phyloP scores from a whole-genome alignment of 441 rosid species.

The Eutrema salsugineum region DNA sequence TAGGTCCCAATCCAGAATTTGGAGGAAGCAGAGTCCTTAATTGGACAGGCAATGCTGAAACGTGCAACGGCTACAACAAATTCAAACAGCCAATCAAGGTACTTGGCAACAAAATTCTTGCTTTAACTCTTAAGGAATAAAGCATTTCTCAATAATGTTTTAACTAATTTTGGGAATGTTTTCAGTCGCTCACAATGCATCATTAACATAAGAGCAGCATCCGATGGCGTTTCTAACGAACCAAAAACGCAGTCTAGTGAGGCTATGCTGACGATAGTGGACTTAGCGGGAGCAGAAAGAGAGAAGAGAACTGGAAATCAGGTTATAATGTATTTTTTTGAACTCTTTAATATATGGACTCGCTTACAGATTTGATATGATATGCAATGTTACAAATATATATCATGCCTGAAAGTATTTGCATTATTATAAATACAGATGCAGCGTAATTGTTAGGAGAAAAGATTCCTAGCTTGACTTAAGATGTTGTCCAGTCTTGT shows the following conservation, averaged over 20 bases:
- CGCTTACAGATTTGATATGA: not conserved
- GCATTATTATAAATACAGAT: not conserved
- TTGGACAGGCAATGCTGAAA: constrained; percentile 73
- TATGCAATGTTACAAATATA: constrained; percentile 2
- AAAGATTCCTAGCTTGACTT: constrained; percentile 4
- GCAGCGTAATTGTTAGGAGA: not conserved
- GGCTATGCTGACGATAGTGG: constrained; percentile 74
- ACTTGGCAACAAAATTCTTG: not conserved
- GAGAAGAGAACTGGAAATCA: constrained; percentile 91
- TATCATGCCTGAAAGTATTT: not conserved
- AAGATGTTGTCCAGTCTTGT: constrained; percentile 1
- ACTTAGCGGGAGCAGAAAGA: constrained; percentile 96
- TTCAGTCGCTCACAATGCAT: constrained; percentile 97
- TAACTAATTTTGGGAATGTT: constrained; percentile 15
- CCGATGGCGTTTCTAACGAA: constrained; percentile 27
- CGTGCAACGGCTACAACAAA: constrained; percentile 87
- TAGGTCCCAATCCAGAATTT: constrained; percentile 55
- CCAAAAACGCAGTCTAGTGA: constrained; percentile 34
- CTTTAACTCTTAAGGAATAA: not conserved
- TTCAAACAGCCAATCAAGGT: constrained; percentile 88
- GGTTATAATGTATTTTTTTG: constrained; percentile 38
- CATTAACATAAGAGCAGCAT: constrained; percentile 56
- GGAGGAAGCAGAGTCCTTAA: constrained; percentile 63
- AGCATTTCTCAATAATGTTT: not conserved
- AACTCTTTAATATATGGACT: not conserved